Evolutionary conservation across 345 rosid genomes (phyloP), one percentile per base, ranked within the genome.

Genomic region (Bretschneidera sinensis): DNA sequence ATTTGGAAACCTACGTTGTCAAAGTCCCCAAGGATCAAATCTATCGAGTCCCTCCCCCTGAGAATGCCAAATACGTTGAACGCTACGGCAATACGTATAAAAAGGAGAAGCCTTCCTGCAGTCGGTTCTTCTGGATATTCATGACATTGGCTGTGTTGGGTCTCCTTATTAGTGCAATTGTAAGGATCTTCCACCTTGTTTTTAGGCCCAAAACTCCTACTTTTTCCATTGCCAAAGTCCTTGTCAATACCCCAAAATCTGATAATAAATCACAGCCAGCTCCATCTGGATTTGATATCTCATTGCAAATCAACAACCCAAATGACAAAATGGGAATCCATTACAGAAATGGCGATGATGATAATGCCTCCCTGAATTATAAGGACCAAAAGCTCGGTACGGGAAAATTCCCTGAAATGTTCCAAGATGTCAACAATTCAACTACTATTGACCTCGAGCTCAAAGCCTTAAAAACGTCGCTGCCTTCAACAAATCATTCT

Each of bases 1-100:
- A 67, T 24, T 53, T 70, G 25, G 75, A 74, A 55, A 73, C 83
- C 33, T 78, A 83, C 28, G 78, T 87, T 31, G 80, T 87, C 43
- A 86, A 82, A 48, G 67, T 84, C 61, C 90, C 86, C 2, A 87
- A 81, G 52, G 90, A 87, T 53, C 90, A 82, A 77, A 80, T 84
- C 53, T 87, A 82, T 23, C 77, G 86, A 5, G 74, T 78, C 17
- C 94, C 90, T 0, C 81, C 86, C 7, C 81, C 85, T 0, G 88
- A 82, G 48, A 76, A 82, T 0, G 86, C 94, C 61, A 59, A 71
- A 21, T 73, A 76, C 8, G 65, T 82, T 2, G 78, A 84, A 57
- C 80, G 67, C 28, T 63, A 61, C 10, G 67, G 58, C 18, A 77
- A 71, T 8, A 78, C 82, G 0, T 49, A 11, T 0, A 59, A 35